These are phyloP conservation scores for Solanum chacoense DNA, from an alignment of 305 asterid species.

Conservation along the genomic window DNA sequence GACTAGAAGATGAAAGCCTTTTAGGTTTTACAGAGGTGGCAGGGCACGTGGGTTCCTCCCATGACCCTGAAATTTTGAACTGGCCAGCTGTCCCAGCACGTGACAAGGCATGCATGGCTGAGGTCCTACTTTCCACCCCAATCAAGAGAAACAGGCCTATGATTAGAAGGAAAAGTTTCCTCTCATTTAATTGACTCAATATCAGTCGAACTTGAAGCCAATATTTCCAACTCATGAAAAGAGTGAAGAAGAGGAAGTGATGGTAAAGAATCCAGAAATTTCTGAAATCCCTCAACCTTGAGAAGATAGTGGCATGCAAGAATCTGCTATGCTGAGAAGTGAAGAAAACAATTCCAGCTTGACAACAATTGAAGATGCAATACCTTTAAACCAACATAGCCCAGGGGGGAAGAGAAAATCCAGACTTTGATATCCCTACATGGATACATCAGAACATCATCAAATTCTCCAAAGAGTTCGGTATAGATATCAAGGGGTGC, in stretches of 20 bases:
- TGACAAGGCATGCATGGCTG: not conserved
- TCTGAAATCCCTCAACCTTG: not conserved
- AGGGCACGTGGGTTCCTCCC: not conserved
- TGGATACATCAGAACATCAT: not conserved
- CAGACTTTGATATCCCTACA: not conserved
- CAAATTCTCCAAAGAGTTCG: not conserved
- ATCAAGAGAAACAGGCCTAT: not conserved
- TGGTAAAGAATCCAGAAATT: not conserved
- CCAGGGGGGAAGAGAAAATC: not conserved
- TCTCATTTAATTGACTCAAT: not conserved
- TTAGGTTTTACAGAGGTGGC: not conserved
- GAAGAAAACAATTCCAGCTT: not conserved
- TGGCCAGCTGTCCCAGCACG: not conserved
- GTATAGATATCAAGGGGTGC: not conserved
- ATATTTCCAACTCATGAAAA: not conserved
- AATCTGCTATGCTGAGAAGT: not conserved
- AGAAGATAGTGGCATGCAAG: not conserved
- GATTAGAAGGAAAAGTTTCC: not conserved
- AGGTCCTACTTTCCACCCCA: not conserved
- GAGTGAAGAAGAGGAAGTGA: not conserved
- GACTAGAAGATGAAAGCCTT: not conserved
- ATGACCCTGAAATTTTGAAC: not conserved
- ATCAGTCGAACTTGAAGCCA: not conserved
- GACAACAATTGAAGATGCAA: not conserved
- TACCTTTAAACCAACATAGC: not conserved